Conservation (phyloP, 352 stramenopile species). For the Pythium myriotylum region DNA sequence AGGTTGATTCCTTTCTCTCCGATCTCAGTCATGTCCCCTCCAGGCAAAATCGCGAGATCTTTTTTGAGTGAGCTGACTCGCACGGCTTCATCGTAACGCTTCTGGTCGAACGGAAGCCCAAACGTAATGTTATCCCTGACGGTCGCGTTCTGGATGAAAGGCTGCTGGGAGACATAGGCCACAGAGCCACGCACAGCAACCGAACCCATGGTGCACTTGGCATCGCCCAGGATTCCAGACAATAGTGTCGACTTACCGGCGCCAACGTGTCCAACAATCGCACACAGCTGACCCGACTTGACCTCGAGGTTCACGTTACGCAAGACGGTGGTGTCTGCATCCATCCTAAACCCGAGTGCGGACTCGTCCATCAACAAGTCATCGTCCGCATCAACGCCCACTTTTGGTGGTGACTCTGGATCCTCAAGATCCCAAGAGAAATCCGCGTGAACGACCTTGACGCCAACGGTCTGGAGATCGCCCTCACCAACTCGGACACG, state of each 20-base stretch:
- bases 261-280: constrained; percentile 42
- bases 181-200: constrained; percentile 17
- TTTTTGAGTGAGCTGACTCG: constrained; percentile 47
- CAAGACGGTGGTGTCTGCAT: constrained; percentile 40
- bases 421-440: constrained; percentile 61
- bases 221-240: constrained; percentile 35
- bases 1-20: constrained; percentile 51
- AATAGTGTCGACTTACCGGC: constrained; percentile 43
- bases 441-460: constrained; percentile 53
- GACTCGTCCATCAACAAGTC: constrained; percentile 39
- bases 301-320: constrained; percentile 65
- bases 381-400: constrained; percentile 36
- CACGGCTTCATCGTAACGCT: constrained; percentile 43
- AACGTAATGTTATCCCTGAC: constrained; percentile 40
- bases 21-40: constrained; percentile 72
- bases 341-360: constrained; percentile 49
- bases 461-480: constrained; percentile 71
- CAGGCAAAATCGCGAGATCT: constrained; percentile 65
- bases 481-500: constrained; percentile 72
- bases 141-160: constrained; percentile 40
- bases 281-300: constrained; percentile 47
- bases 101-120: constrained; percentile 23
- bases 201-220: constrained; percentile 13
- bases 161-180: constrained; percentile 35
- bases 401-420: constrained; percentile 11